Evolutionary conservation across 2,329 filamentous ascomycete genomes (phyloP).

Genomic region (Alternaria dauci): DNA sequence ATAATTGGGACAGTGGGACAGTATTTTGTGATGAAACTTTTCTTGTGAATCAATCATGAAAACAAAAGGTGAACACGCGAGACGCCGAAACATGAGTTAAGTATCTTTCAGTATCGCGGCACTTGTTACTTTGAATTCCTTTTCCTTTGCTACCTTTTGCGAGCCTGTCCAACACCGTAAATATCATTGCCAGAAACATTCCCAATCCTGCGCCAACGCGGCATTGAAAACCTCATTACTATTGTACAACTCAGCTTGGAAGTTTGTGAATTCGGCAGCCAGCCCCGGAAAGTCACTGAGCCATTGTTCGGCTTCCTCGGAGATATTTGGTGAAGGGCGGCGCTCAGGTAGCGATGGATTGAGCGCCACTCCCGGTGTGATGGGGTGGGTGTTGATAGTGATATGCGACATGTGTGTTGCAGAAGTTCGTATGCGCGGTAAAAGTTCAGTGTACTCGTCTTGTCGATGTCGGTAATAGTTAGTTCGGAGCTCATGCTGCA

Average conservation of each 20-base stretch:
- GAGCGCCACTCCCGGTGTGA: background rate
- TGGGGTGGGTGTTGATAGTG: background rate
- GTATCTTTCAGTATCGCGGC: background rate
- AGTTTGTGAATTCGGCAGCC: conserved; percentile 19
- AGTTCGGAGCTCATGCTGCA: conserved; percentile 13
- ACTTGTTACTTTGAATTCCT: background rate
- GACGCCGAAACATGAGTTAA: background rate
- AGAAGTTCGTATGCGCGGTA: background rate
- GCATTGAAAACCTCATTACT: conserved; percentile 20
- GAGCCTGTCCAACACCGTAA: background rate
- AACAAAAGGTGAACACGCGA: background rate
- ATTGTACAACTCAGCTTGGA: conserved; percentile 14
- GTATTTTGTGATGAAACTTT: background rate
- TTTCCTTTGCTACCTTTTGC: background rate
- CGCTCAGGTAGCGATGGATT: background rate
- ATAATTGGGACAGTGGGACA: background rate
- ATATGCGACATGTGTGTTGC: conserved; percentile 3
- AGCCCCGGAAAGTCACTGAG: conserved; percentile 24
- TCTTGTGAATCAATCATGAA: background rate
- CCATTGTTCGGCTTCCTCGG: conserved; percentile 21
- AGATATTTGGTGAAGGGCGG: conserved; percentile 1
- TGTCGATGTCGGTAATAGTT: conserved; percentile 9
- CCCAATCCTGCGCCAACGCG: conserved; percentile 23
- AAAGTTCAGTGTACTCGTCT: background rate
- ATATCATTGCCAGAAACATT: conserved; percentile 28